A percentile compares a stretch with the other conserved stretches of the same genome.
phyloP scores from a whole-genome alignment of 257 asterid species.

The Solanum chiquidenum region DNA sequence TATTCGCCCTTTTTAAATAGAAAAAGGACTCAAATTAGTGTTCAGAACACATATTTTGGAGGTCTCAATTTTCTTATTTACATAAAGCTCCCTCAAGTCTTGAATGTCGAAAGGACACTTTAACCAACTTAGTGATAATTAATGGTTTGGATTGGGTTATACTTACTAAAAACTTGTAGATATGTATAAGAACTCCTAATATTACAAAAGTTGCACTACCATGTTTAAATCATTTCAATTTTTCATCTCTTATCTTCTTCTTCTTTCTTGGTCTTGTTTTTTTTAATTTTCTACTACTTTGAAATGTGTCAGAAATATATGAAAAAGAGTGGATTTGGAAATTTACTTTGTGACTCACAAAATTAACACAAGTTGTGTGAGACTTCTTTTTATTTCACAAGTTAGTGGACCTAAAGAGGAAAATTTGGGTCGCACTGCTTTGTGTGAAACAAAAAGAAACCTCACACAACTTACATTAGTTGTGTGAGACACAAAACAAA shows the following conservation, averaged over 20 bases:
- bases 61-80: background rate
- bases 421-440: background rate
- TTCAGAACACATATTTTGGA: background rate
- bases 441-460: background rate
- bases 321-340: background rate
- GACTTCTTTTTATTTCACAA: background rate
- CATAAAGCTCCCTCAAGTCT: background rate
- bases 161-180: background rate
- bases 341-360: background rate
- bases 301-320: background rate
- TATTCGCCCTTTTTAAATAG: background rate
- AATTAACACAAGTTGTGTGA: background rate
- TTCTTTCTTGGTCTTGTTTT: background rate
- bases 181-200: background rate
- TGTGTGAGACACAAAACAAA: background rate
- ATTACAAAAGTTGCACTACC: background rate
- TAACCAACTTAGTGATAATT: background rate
- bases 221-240: background rate
- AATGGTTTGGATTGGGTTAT: background rate
- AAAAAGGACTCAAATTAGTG: background rate
- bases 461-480: background rate
- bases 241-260: background rate
- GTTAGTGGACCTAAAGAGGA: background rate
- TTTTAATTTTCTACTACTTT: background rate
- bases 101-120: background rate